Conservation (phyloP, 768 basidiomycete genomes). For the Mycena capillaripes region DNA sequence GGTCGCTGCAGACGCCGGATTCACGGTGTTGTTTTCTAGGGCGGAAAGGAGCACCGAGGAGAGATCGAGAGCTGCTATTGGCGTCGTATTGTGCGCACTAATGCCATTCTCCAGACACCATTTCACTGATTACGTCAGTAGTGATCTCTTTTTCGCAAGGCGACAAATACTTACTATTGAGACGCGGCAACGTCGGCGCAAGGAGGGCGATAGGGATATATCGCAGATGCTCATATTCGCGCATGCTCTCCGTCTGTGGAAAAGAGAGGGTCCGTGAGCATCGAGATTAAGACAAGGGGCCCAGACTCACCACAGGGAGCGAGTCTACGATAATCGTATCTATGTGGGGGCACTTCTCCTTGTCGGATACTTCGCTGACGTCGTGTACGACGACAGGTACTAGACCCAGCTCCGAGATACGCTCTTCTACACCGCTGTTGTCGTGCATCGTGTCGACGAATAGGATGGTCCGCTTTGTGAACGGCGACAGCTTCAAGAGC, state of each 20-base stretch:
- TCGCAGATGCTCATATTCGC: conserved; percentile 93
- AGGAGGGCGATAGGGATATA: conserved; percentile 97
- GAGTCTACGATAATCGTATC: conserved; percentile 98
- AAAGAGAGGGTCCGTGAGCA: conserved; percentile 19
- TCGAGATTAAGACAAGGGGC: conserved; percentile 9
- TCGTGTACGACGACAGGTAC: conserved; percentile 82
- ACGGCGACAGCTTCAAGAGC: conserved; percentile 86
- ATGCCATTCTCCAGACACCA: conserved; percentile 98
- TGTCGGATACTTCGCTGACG: conserved; percentile 86
- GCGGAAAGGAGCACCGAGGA: conserved; percentile 94
- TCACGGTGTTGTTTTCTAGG: conserved; percentile 94
- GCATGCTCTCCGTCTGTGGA: conserved; percentile 93
- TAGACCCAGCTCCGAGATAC: conserved; percentile 85
- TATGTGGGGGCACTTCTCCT: conserved; percentile 87
- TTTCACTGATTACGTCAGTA: conserved; percentile 71
- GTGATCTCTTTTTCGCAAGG: conserved; percentile 22
- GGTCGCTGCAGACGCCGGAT: conserved; percentile 87
- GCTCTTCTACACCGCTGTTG: conserved; percentile 78
- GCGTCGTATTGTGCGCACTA: conserved; percentile 93
- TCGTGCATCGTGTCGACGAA: conserved; percentile 91
- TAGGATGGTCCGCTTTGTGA: conserved; percentile 89
- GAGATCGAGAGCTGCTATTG: conserved; percentile 89
- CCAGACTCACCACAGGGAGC: conserved; percentile 77
- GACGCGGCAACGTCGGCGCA: conserved; percentile 80
- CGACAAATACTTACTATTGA: conserved; percentile 71